Percentiles rank a stretch among this genome's conserved stretches.
Conservation (phyloP, 2,329 filamentous ascomycete genomes). For the Ceratocystis diversiconidia region DNA sequence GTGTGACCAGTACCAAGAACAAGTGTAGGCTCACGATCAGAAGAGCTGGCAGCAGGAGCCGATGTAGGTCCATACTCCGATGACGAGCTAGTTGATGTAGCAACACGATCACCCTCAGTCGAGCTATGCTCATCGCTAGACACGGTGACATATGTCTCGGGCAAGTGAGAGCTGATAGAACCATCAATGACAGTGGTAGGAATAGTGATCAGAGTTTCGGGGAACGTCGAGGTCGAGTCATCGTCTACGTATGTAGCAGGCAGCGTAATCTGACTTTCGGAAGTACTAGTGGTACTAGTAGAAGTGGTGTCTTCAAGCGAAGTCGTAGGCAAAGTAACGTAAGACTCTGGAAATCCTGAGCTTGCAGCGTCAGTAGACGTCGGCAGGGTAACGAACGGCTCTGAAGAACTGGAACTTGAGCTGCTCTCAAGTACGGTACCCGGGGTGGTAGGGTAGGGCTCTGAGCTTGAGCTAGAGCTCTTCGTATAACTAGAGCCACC, state of each 20-base stretch:
- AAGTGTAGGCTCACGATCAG: background rate
- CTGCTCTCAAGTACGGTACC: background rate
- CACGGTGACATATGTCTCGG: background rate
- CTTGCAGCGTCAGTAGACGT: background rate
- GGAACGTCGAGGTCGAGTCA: constrained; percentile 16
- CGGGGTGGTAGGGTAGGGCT: background rate
- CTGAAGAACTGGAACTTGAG: background rate
- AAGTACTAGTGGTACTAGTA: background rate
- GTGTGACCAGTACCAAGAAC: background rate
- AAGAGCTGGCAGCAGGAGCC: background rate
- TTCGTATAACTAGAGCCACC: background rate
- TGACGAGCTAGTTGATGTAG: background rate
- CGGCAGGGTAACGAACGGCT: background rate
- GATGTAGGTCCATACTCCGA: background rate
- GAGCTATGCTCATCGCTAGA: background rate
- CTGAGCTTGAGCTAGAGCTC: background rate
- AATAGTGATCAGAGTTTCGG: constrained; percentile 1
- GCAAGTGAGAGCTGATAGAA: background rate
- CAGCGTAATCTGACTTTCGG: background rate
- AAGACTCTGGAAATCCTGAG: background rate
- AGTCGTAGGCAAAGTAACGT: background rate
- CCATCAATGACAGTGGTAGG: background rate
- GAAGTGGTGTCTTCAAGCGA: background rate
- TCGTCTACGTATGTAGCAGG: constrained; percentile 10
- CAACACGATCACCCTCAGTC: background rate